These are phyloP conservation scores for Physaria fendleri DNA, from an alignment of 345 rosid genomes.

Conservation along the genomic window DNA sequence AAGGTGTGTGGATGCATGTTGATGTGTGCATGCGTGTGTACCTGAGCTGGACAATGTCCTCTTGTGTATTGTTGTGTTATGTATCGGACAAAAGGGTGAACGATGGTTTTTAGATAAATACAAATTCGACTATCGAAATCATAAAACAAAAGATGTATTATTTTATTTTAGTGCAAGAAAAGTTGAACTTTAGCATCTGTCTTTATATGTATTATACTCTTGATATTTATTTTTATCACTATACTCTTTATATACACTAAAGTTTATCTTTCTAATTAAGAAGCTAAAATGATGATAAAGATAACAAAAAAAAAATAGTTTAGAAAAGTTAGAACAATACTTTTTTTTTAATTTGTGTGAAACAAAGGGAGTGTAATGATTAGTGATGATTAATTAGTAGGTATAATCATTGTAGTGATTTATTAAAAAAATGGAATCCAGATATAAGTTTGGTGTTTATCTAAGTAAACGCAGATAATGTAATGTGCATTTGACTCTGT, in stretches of 20 bases:
- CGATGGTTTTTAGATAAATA: neutral
- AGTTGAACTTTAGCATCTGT: conserved; percentile 4
- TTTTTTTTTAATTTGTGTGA: no score
- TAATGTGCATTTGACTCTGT: neutral
- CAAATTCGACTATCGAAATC: neutral
- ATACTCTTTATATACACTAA: no score
- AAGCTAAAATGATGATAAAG: no score
- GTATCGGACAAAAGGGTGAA: neutral
- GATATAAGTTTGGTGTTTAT: neutral
- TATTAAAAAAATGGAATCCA: neutral
- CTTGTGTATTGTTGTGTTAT: conserved; percentile 12
- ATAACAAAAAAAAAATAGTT: no score
- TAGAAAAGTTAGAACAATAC: no score
- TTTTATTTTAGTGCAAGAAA: neutral
- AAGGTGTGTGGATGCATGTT: conserved; percentile 11
- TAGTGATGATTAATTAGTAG: neutral
- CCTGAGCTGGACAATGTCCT: conserved; percentile 2
- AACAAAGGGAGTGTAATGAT: no score
- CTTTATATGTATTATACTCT: no score
- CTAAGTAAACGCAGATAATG: neutral
- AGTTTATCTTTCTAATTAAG: no score
- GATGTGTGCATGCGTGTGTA: conserved; percentile 9
- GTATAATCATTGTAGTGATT: neutral
- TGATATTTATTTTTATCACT: no score
- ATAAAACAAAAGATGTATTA: neutral